Evolutionary conservation across 345 rosid genomes (phyloP), one percentile per base, ranked within the genome.

Genomic region (Crucihimalaya himalaica): DNA sequence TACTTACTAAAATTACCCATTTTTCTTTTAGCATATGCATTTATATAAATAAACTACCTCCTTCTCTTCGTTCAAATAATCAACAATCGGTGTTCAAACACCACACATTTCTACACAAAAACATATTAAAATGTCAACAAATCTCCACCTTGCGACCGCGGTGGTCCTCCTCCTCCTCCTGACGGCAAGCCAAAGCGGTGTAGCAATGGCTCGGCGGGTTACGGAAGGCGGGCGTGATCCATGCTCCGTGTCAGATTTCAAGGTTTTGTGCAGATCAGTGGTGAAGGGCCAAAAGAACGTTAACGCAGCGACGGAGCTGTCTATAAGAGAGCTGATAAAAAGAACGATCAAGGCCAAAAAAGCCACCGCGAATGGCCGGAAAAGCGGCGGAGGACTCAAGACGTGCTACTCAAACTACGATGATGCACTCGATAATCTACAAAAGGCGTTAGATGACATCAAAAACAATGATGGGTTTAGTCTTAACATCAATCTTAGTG

Each of bases 401-500:
- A 68, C 63, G 14, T 83, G 86, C 55, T 66, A 34, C 14, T 39
- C 63, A 53, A 57, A 9, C 28, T 55, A 64, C 25, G 80, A 40
- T 0, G 63, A 29, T 14, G 83, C 76, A 4, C 23, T 80, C 7
- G 47, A 57, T 2, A 68, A 77, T 66, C 72, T 82, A 10, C 28
- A 42, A 52, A 74, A 62, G 3, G 57, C 84, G 10, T 71, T 76
- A 58, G 16, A 63, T 6, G 27, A 58, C 48, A 56, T 79, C 1
- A 71, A 77, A 75, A 9, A 51, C 25, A 34, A 65, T 8, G 87
- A 84, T 67, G 70, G 61, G 16, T 37, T 31, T 35, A 63, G 76
- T 40, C 73, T 84, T 31, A 68, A 51, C 57, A 54, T 28, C 29
- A 71, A 77, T 39, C 78, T 84, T 55, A 79, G 77, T 11, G 80